Base-by-base conservation (phyloP, 768 basidiomycete genomes). In the Agrocybe praecox region DNA sequence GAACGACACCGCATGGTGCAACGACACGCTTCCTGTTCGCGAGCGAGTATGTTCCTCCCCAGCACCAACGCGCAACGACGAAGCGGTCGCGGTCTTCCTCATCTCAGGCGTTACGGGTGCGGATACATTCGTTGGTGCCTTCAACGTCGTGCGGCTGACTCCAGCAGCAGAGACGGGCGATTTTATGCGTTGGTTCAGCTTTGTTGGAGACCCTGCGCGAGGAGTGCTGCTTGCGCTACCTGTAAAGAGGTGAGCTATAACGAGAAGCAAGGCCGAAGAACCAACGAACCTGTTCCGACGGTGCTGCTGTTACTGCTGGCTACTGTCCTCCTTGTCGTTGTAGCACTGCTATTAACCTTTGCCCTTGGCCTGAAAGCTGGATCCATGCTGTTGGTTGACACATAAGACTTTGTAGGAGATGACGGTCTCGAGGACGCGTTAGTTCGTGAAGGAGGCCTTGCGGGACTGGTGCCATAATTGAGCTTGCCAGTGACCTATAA, bases 331-430 rank as follows among this genome's bases (percentile, higher is more conserved):
- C 75, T 72, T 12, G 69, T 57, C 8, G n/a, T n/a, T n/a, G 79
- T 77, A 33, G 82, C 83, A 61, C 76, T 82, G 57, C 74, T 79
- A 63, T 84, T 88, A 36, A 89, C 76, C 70, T 86, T 89, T 56
- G 84, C 86, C 66, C 76, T 88, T 14, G 85, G 82, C 53, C 82
- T 64, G 10, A 69, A 67, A 17, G 67, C 65, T 23, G 69, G 61
- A 12, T 70, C 61, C 29, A 62, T 21, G 66, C 44, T 42, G 67
- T 45, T 50, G 2, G 66, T 67, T 6, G 70, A 69, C 11, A 65
- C 56, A 46, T 66, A 59, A 11, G 63, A 63, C 58, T 73, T 74
- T 26, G 63, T 53, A 46, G 75, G 75, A 9, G 85, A 87, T 10
- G 69, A 62, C 14, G 85, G 84, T 45, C 84, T 74, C 36, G 81